Evolutionary conservation across 148 eudicot genomes (phyloP), one percentile per base, ranked within the genome.

Genomic region (Dianthus caryophyllus): DNA sequence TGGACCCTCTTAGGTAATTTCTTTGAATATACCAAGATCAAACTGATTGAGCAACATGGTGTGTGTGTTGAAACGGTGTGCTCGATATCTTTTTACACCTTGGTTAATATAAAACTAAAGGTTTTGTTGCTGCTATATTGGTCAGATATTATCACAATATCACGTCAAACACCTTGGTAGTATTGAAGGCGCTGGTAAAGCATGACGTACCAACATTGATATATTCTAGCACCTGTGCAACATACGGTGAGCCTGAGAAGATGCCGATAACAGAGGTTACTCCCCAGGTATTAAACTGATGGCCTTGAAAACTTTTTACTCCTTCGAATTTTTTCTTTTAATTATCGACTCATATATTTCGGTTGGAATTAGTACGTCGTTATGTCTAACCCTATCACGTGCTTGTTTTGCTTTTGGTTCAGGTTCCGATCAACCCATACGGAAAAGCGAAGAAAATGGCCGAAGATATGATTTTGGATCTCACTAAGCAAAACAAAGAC

Each of bases 371-470:
- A 13, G 66, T 58, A 7, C 24, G 33, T 15, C 27, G 20, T 29
- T 9, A 44, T 18, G 2, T 4, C 48, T 41, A 65, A 56, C 60
- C 1, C 59, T 27, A 14, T 22, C 27, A 20, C 61, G n/a, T 49
- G 58, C 63, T 49, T 60, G 69, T 56, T 55, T 17, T 81, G 61
- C 61, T 68, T 41, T 64, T 24, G 70, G 20, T 71, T 69, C 85
- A 94, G 97, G 43, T 77, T 71, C 98, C 98, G 17, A 94, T 94
- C 52, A 94, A 94, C 73, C 98, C 98, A 25, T 94, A 94, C 69
- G 98, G 98, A 66, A 94, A 94, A 80, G 97, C 97, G 41, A 90
- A 94, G 84, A 94, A 90, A 78, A 94, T 94, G 98, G 87, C 98
- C 6, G 98, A 94, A 79, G 98, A 94, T 79, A 86, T 94, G 38